Percentiles rank a stretch among this genome's conserved stretches.
Evolutionary conservation across 1,139 yeast species (phyloP).

Genomic region (Suhomyces bolitotheri): DNA sequence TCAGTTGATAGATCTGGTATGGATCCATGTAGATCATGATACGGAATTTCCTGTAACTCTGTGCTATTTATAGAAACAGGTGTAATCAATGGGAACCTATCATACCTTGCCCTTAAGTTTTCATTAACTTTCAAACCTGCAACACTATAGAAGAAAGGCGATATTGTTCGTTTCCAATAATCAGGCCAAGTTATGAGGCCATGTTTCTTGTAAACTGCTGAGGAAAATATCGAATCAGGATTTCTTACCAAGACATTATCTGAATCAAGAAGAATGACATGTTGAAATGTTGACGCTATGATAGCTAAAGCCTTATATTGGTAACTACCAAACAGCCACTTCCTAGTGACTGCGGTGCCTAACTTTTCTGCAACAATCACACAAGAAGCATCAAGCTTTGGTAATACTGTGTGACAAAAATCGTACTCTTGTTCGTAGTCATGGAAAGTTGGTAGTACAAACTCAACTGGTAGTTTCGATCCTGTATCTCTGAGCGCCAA

Average conservation of each 20-base stretch:
- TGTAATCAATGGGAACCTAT: conserved; percentile 15
- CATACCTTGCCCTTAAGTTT: conserved; percentile 23
- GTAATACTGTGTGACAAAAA: conserved; percentile 17
- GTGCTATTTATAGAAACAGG: conserved; percentile 7
- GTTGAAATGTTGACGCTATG: conserved; percentile 42
- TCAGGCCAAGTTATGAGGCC: conserved; percentile 83
- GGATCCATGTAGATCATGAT: conserved; percentile 55
- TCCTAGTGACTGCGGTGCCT: conserved; percentile 34
- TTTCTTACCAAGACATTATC: conserved; percentile 40
- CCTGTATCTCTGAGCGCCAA: conserved; percentile 37
- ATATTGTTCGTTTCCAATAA: conserved; percentile 73
- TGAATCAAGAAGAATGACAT: conserved; percentile 43
- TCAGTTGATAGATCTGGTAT: conserved; percentile 62
- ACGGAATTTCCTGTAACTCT: conserved; percentile 20
- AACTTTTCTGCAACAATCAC: conserved; percentile 33
- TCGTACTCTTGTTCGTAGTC: conserved; percentile 27
- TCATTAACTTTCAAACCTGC: conserved; percentile 51
- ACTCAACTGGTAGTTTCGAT: conserved; percentile 37
- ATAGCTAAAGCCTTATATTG: conserved; percentile 45
- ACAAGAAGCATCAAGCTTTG: conserved; percentile 19
- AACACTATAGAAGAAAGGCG: conserved; percentile 65
- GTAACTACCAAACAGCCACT: conserved; percentile 35
- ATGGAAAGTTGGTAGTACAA: conserved; percentile 33
- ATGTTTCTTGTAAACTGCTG: conserved; percentile 51
- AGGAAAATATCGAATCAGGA: conserved; percentile 48